Percentiles rank a stretch among this genome's conserved stretches.
These are phyloP conservation scores for Hyaloscypha bicolor DNA, from an alignment of 495 filamentous ascomycete species.

Conservation along the genomic window DNA sequence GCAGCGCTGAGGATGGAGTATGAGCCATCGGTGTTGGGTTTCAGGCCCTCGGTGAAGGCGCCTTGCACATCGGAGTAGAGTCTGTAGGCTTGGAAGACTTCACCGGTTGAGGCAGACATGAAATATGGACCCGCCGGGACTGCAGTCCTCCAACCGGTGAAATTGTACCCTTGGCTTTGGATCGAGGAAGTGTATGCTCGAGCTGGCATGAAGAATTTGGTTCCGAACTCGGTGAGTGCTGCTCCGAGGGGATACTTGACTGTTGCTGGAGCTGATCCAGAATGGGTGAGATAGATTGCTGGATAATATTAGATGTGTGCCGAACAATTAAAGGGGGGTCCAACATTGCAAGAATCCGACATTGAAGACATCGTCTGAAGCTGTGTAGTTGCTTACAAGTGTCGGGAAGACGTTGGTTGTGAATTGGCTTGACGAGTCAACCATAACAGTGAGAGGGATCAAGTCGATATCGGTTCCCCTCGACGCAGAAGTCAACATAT, in stretches of 20 bases:
- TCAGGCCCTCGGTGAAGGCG: slow-evolving; percentile 46
- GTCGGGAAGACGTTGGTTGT: slow-evolving; percentile 25
- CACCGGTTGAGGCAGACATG: slow-evolving; percentile 35
- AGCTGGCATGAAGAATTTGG: slow-evolving; percentile 24
- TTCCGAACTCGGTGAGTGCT: slow-evolving; percentile 24
- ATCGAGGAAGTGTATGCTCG: slow-evolving; percentile 23
- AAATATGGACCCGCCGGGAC: slow-evolving; percentile 47
- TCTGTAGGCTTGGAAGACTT: slow-evolving; percentile 47
- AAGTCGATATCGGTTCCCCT: slow-evolving; percentile 26
- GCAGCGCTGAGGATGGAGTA: slow-evolving; percentile 46
- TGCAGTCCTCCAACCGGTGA: slow-evolving; percentile 27
- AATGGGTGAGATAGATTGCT: slow-evolving; percentile 30
- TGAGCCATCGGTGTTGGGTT: slow-evolving; percentile 33
- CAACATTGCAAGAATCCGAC: slow-evolving; percentile 29
- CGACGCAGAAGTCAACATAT: slow-evolving; percentile 27
- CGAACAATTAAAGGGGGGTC: not conserved
- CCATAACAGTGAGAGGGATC: slow-evolving; percentile 33
- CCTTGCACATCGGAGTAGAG: slow-evolving; percentile 51
- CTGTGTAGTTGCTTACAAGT: slow-evolving; percentile 25
- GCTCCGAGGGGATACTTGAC: slow-evolving; percentile 26
- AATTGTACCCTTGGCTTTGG: slow-evolving; percentile 21
- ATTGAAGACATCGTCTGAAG: slow-evolving; percentile 29
- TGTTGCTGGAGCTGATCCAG: slow-evolving; percentile 17
- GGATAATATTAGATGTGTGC: slow-evolving; percentile 3
- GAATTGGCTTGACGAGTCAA: slow-evolving; percentile 25